These are phyloP conservation scores for Postia placenta DNA, from an alignment of 768 basidiomycete genomes.

Conservation along the genomic window DNA sequence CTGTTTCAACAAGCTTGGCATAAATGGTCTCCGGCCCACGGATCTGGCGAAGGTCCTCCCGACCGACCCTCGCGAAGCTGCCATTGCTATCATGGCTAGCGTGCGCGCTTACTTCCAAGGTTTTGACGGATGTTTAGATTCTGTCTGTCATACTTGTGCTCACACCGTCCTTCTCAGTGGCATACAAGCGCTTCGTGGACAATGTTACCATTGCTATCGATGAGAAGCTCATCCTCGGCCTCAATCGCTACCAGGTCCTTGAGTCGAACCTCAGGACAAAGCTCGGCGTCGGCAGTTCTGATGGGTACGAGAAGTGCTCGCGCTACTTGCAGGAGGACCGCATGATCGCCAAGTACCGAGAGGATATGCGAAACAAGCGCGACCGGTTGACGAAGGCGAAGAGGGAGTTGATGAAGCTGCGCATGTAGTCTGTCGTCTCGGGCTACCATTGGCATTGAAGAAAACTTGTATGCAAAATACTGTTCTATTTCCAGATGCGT, in stretches of 20 bases:
- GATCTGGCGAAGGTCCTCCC: constrained; percentile 48
- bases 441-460: too few relatives aligned
- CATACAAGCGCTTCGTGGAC: constrained; percentile 41
- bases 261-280: constrained; percentile 39
- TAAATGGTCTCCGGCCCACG: constrained; percentile 30
- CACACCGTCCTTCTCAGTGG: constrained; percentile 26
- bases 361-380: constrained; percentile 44
- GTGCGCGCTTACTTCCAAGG: constrained; percentile 76
- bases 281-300: constrained; percentile 44
- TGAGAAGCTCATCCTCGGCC: constrained; percentile 47
- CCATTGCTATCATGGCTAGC: constrained; percentile 62
- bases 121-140: constrained; percentile 18
- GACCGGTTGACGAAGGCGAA: constrained; percentile 44
- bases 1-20: constrained; percentile 22
- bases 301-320: constrained; percentile 41
- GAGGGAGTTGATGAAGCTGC: constrained; percentile 29
- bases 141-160: too few relatives aligned
- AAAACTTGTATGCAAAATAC: too few relatives aligned
- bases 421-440: too few relatives aligned
- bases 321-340: constrained; percentile 48
- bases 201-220: constrained; percentile 39
- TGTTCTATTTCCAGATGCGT: too few relatives aligned
- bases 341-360: constrained; percentile 36
- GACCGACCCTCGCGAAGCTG: constrained; percentile 46
- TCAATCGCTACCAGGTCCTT: constrained; percentile 39